phyloP scores from a whole-genome alignment of 306 rosid species.

The Quercus robur region DNA sequence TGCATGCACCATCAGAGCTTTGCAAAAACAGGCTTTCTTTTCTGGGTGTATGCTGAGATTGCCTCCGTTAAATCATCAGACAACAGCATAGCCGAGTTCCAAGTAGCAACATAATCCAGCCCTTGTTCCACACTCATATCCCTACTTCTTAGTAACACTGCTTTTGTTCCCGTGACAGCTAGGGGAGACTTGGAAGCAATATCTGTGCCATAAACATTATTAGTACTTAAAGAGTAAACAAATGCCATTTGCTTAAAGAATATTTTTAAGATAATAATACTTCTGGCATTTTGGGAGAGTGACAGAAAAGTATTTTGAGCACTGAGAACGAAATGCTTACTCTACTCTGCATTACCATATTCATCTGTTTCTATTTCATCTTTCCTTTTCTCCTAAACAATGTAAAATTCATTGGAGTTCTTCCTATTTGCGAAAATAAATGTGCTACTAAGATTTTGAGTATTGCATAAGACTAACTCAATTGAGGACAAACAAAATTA shows the following conservation, averaged over 20 bases:
- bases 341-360: not conserved
- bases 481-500: not conserved
- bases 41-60: slow-evolving; percentile 40
- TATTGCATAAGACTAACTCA: not conserved
- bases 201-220: slow-evolving; percentile 39
- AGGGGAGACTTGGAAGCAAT: slow-evolving; percentile 71
- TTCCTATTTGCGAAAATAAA: not conserved
- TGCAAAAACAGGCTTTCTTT: slow-evolving; percentile 62
- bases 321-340: not conserved
- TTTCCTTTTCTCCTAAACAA: not conserved
- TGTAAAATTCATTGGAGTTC: not conserved
- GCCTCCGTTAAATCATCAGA: slow-evolving; percentile 71
- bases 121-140: slow-evolving; percentile 75
- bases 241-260: no score
- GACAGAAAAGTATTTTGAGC: not conserved
- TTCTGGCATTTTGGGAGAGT: no score
- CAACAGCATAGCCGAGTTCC: slow-evolving; percentile 66
- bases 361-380: not conserved
- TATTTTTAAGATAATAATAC: no score
- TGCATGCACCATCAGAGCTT: slow-evolving; percentile 48
- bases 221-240: not conserved
- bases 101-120: slow-evolving; percentile 78
- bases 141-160: slow-evolving; percentile 67
- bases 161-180: slow-evolving; percentile 77
- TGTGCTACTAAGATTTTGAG: not conserved